Percentiles rank a stretch among this genome's conserved stretches.
These are phyloP conservation scores for Trypanosoma mega DNA, from an alignment of 208 protist genomes.

Conservation along the genomic window DNA sequence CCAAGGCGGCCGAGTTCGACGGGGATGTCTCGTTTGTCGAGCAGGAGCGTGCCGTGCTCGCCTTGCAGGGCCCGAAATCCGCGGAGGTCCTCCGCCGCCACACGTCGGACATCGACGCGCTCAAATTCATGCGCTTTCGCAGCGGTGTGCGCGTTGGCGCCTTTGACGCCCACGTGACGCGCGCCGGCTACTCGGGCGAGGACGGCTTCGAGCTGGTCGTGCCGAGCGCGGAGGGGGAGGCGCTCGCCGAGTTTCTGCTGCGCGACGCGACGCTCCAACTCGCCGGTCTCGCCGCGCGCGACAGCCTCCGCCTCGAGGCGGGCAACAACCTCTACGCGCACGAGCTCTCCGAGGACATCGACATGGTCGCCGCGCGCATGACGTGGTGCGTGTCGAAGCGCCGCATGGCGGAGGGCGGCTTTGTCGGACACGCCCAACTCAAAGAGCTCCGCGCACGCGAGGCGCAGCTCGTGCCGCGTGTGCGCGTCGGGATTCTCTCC, in stretches of 20 bases:
- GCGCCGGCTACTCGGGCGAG: slow-evolving; percentile 98
- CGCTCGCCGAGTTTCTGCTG: slow-evolving; percentile 63
- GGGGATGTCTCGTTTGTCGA: slow-evolving; percentile 85
- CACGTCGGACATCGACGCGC: slow-evolving; percentile 35
- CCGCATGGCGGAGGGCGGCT: slow-evolving; percentile 90
- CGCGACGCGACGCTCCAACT: slow-evolving; percentile 41
- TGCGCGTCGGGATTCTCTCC: slow-evolving; percentile 91
- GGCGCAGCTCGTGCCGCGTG: slow-evolving; percentile 49
- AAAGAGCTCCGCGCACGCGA: slow-evolving; percentile 40
- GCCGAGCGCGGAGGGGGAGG: slow-evolving; percentile 31
- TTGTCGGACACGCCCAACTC: slow-evolving; percentile 91
- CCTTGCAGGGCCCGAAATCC: slow-evolving; percentile 93
- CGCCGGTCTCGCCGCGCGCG: slow-evolving; percentile 94
- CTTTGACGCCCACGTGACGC: slow-evolving; percentile 59
- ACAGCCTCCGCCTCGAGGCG: slow-evolving; percentile 96
- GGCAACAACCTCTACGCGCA: slow-evolving; percentile 98
- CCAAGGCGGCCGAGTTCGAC: slow-evolving; percentile 43
- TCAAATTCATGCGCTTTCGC: slow-evolving; percentile 87
- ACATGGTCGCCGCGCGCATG: slow-evolving; percentile 93
- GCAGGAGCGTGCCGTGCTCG: slow-evolving; percentile 80
- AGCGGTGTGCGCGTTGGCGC: slow-evolving; percentile 46
- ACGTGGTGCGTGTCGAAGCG: slow-evolving; percentile 96
- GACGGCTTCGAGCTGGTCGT: slow-evolving; percentile 98
- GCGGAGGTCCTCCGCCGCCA: slow-evolving; percentile 47
- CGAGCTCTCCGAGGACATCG: slow-evolving; percentile 94